phyloP scores from a whole-genome alignment of 1,284 basidiomycete genomes.

The Violaceomyces palustris region DNA sequence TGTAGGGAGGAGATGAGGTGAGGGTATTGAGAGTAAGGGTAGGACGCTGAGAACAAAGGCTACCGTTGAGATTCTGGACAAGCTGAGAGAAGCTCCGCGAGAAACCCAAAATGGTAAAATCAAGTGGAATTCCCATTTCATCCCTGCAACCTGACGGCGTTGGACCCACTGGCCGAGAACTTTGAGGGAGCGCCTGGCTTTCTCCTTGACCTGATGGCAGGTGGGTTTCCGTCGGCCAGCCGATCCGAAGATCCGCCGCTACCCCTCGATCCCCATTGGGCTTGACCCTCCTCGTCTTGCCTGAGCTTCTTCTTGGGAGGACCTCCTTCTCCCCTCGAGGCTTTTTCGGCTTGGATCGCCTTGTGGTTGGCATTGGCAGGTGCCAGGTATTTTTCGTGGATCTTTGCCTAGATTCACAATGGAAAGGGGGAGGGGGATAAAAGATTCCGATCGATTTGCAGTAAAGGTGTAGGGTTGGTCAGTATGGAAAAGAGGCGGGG shows the following conservation, averaged over 20 bases:
- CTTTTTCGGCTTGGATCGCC: slow-evolving; percentile 7
- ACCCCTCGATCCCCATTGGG: slow-evolving; percentile 14
- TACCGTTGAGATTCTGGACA: too few species aligned
- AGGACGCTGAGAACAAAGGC: too few species aligned
- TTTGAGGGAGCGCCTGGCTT: slow-evolving; percentile 17
- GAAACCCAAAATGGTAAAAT: too few species aligned
- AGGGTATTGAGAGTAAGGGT: too few species aligned
- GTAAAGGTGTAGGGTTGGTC: too few species aligned
- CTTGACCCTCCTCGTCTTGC: not conserved
- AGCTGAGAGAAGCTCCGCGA: too few species aligned
- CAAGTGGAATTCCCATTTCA: too few species aligned
- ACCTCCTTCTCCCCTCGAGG: slow-evolving; percentile 2
- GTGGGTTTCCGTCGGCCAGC: not conserved
- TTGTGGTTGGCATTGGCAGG: slow-evolving; percentile 41
- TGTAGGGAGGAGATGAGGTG: too few species aligned
- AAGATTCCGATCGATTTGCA: too few species aligned
- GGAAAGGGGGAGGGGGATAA: too few species aligned
- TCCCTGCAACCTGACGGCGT: slow-evolving; percentile 27
- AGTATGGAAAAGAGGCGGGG: too few species aligned
- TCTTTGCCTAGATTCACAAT: slow-evolving; percentile 27
- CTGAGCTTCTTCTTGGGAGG: slow-evolving; percentile 6
- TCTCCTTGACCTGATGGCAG: not conserved
- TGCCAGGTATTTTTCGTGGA: slow-evolving; percentile 46
- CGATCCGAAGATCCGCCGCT: not conserved
- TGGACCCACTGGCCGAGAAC: slow-evolving; percentile 34